Percentiles rank a stretch among this genome's conserved stretches.
Conservation (phyloP, 805 yeast species). For the Ogataea saltuana region DNA sequence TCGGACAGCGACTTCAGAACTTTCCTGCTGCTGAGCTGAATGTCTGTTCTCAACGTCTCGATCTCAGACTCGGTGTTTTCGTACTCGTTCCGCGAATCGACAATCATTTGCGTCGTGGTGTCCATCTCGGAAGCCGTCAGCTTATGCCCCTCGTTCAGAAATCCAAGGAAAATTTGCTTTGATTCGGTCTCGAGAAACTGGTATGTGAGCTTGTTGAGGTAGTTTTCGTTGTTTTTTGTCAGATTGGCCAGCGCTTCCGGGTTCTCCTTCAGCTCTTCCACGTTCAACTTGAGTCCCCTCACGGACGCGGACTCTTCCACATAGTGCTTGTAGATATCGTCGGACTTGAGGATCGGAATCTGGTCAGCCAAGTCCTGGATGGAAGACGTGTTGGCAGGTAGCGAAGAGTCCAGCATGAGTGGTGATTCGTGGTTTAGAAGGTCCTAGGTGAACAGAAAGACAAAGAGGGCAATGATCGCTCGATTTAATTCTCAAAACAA, state of each 20-base stretch:
- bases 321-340: constrained; percentile 19
- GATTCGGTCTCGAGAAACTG: constrained; percentile 72
- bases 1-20: constrained; percentile 32
- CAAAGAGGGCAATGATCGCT: no score
- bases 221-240: constrained; percentile 37
- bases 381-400: constrained; percentile 17
- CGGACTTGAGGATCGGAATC: constrained; percentile 23
- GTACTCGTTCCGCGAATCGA: constrained; percentile 17
- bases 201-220: constrained; percentile 57
- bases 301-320: constrained; percentile 22
- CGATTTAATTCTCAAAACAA: no score
- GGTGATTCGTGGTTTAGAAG: neutral
- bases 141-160: constrained; percentile 41
- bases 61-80: constrained; percentile 19
- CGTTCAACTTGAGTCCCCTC: constrained; percentile 16
- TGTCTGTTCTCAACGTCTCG: constrained; percentile 21
- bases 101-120: constrained; percentile 21
- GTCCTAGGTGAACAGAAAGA: neutral
- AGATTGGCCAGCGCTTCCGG: constrained; percentile 19
- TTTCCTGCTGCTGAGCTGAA: constrained; percentile 21
- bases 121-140: constrained; percentile 26
- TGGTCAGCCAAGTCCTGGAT: constrained; percentile 22
- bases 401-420: constrained; percentile 6
- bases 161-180: constrained; percentile 62
- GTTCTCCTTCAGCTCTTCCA: constrained; percentile 18